These are phyloP conservation scores for Penicillium diatomitis DNA, from an alignment of 495 filamentous ascomycete genomes.

Conservation along the genomic window DNA sequence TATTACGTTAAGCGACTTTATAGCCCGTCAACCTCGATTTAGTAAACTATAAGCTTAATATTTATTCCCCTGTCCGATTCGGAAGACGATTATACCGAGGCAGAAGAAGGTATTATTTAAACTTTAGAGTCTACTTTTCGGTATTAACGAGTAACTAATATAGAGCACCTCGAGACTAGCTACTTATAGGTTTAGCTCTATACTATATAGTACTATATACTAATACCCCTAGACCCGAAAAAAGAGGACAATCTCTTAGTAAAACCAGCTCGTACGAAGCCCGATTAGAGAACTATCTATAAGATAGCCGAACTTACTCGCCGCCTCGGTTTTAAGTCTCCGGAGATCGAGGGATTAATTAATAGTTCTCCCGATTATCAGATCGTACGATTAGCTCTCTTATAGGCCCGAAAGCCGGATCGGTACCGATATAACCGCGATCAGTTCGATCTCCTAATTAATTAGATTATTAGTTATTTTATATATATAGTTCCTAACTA, in stretches of 20 bases:
- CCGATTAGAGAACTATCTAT: conserved; percentile 18
- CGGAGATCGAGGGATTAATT: conserved; percentile 13
- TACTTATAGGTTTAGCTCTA: conserved; percentile 22
- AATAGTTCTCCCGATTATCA: conserved; percentile 18
- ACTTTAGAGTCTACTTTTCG: conserved; percentile 17
- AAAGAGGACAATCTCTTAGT: conserved; percentile 13
- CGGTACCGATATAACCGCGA: conserved; percentile 17
- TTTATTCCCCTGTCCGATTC: not conserved
- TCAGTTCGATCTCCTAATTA: conserved; percentile 13
- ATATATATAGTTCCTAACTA: conserved; percentile 2
- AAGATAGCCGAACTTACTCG: conserved; percentile 19
- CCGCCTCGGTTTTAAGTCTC: conserved; percentile 20
- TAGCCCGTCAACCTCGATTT: conserved; percentile 1
- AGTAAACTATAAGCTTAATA: conserved; percentile 7
- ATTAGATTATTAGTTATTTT: conserved; percentile 1
- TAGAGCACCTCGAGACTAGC: conserved; percentile 8
- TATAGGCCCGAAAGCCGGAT: conserved; percentile 22
- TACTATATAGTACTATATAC: conserved; percentile 18
- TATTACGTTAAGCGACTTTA: conserved; percentile 21
- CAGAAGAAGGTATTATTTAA: conserved; percentile 12
- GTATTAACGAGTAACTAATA: not conserved
- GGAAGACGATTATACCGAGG: not conserved
- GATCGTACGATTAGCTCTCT: conserved; percentile 20
- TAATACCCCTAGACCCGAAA: conserved; percentile 15
- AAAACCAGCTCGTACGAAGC: conserved; percentile 12